Conservation (phyloP, 768 basidiomycete genomes). For the Terana coerulea region DNA sequence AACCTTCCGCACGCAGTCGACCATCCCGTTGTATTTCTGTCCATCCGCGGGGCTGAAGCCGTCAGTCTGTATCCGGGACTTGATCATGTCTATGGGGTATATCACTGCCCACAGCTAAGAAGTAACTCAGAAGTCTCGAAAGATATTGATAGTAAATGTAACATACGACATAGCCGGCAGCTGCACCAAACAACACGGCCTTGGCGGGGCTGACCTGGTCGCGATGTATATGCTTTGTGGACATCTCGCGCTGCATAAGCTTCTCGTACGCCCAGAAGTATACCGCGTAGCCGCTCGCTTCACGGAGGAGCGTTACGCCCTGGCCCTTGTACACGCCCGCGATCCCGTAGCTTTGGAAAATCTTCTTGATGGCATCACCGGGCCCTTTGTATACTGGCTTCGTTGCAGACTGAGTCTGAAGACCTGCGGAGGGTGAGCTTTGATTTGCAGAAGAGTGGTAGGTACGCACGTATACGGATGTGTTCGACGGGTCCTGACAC, state of each 20-base stretch:
- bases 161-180: constrained; percentile 87
- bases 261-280: constrained; percentile 96
- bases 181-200: constrained; percentile 83
- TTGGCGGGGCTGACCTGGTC: constrained; percentile 77
- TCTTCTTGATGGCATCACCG: constrained; percentile 83
- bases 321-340: constrained; percentile 92
- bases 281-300: constrained; percentile 75
- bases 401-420: constrained; percentile 85
- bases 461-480: constrained; percentile 85
- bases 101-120: constrained; percentile 82
- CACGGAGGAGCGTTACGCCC: constrained; percentile 79
- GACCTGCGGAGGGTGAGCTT: constrained; percentile 41
- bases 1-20: constrained; percentile 80
- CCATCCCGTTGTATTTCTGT: constrained; percentile 76
- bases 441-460: not conserved
- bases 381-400: constrained; percentile 82
- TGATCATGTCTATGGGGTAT: constrained; percentile 96
- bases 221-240: constrained; percentile 61
- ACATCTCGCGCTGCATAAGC: constrained; percentile 83
- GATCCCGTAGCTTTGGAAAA: constrained; percentile 70
- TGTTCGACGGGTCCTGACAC: constrained; percentile 97
- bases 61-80: constrained; percentile 95
- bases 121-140: not conserved
- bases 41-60: constrained; percentile 72
- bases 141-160: not conserved